Base-by-base conservation (phyloP, 140 eudicot genomes). In the Bidens hawaiensis region DNA sequence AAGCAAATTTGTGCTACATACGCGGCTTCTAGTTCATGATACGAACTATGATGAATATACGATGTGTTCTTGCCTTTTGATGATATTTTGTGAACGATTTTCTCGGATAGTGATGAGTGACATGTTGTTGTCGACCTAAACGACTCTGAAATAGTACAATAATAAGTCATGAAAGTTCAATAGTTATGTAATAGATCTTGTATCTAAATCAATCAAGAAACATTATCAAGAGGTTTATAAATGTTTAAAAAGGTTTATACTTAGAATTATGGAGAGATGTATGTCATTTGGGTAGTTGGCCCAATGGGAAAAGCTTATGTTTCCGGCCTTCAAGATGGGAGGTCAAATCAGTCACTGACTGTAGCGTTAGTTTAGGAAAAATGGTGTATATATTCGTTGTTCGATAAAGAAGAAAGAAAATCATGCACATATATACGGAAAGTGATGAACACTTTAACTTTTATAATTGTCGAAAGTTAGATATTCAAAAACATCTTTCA, bases 1-100 rank as follows among this genome's bases (percentile, higher is more conserved):
- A 85, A 70, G 48, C 96, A 93, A 26, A 93, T 81, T 49, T 83
- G 96, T 13, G 99, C 95, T 4, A 93, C 99, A 41, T 93, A 93
- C 7, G 99, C 95, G 1, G 81, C 82, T 52, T 88, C 96, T 42
- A 88, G 65, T 69, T 88, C 95, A 9, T 79, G 91, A 54, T 93
- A 93, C 0, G 95, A 85, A 27, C 85, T 85, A 19, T 81, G 89
- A 11, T 73, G 41, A n/a, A 68, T 51, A 10, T 73, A 77, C 5
- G 85, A 63, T 6, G 85, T 42, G 51, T 40, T 78, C 53, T 57
- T 77, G 78, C 75, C 76, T 59, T 51, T 82, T 25, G 87, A 55
- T 12, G 81, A 55, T 30, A 93, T 31, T 62, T 81, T 88, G 70
- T 78, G 80, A 11, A 85, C 80, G n/a, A 93, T 79, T 47, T 93